Percentiles rank a stretch among this genome's conserved stretches.
Conservation (phyloP, 768 basidiomycete species). For the Suillus occidentalis region DNA sequence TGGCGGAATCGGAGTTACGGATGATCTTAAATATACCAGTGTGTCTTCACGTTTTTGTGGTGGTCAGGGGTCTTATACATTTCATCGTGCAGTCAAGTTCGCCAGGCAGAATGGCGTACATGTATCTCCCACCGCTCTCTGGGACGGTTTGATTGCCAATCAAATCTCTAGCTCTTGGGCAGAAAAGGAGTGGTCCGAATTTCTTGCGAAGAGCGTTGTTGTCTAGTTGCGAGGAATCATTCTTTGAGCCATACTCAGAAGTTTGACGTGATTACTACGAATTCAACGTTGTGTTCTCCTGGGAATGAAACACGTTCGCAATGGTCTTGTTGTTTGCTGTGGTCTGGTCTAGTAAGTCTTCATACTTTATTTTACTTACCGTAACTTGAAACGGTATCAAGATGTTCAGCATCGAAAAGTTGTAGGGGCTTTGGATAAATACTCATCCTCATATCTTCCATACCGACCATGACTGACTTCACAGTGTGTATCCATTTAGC, state of each 20-base stretch:
- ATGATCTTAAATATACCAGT: slow-evolving; percentile 91
- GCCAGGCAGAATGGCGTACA: slow-evolving; percentile 90
- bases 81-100: slow-evolving; percentile 69
- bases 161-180: slow-evolving; percentile 84
- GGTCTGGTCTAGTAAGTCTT: neutral
- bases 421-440: no score
- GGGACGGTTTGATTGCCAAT: slow-evolving; percentile 71
- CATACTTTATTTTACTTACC: no score
- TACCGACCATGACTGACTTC: no score
- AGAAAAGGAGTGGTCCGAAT: slow-evolving; percentile 77
- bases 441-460: no score
- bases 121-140: slow-evolving; percentile 81
- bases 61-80: neutral
- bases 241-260: neutral
- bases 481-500: no score
- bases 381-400: no score
- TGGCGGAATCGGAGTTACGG: slow-evolving; percentile 79
- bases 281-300: neutral
- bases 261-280: neutral
- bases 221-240: slow-evolving; percentile 28
- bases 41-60: slow-evolving; percentile 27
- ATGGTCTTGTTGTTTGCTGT: neutral
- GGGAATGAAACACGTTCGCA: no score
- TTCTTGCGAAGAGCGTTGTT: slow-evolving; percentile 58
- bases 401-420: no score